These are phyloP conservation scores for Arxiozyma slooffiae DNA, from an alignment of 1,139 yeast genomes.

Conservation along the genomic window DNA sequence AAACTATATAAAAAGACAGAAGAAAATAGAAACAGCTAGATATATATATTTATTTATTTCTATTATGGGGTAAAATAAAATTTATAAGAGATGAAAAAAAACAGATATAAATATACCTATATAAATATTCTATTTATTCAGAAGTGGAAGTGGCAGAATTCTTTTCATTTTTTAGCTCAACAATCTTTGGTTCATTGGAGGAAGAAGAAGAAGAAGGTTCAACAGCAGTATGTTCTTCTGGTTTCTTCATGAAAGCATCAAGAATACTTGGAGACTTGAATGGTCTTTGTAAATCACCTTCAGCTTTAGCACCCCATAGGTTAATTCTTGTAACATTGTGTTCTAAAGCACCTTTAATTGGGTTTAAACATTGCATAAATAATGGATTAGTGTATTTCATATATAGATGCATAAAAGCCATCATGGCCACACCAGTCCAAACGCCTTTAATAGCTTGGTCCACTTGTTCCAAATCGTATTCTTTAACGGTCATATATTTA, in stretches of 20 bases:
- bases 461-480: conserved; percentile 84
- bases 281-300: conserved; percentile 94
- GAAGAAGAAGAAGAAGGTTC: conserved; percentile 57
- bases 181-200: conserved; percentile 38
- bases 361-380: conserved; percentile 86
- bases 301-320: conserved; percentile 70
- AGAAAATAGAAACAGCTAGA: background rate
- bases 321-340: conserved; percentile 88
- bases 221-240: conserved; percentile 25
- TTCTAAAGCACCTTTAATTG: conserved; percentile 84
- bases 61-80: no score
- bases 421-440: conserved; percentile 89
- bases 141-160: conserved; percentile 35
- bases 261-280: conserved; percentile 83
- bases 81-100: background rate
- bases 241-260: conserved; percentile 39
- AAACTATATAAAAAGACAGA: no score
- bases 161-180: conserved; percentile 6
- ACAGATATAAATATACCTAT: conserved; percentile 34
- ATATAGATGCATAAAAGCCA: conserved; percentile 97
- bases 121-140: no score
- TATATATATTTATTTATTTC: no score
- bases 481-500: conserved; percentile 82
- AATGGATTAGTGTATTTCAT: conserved; percentile 97
- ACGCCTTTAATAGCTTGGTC: conserved; percentile 70